Percentiles rank a stretch among this genome's conserved stretches.
These are phyloP conservation scores for Botrytis sinoallii DNA, from an alignment of 2,329 filamentous ascomycete genomes.

Conservation along the genomic window DNA sequence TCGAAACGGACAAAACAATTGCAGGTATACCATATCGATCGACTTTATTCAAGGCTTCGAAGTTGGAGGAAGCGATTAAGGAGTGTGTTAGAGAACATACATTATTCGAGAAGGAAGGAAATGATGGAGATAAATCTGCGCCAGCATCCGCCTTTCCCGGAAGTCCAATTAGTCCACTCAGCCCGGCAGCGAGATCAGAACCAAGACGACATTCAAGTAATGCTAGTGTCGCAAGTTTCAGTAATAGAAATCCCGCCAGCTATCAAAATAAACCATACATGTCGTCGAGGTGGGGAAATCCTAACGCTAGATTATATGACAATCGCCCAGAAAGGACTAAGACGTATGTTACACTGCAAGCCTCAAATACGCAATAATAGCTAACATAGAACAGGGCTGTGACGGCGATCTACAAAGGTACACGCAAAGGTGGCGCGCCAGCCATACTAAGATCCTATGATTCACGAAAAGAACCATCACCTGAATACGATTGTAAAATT, in stretches of 20 bases:
- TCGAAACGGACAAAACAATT: constrained; percentile 97
- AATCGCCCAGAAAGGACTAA: constrained; percentile 81
- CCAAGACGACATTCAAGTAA: constrained; percentile 67
- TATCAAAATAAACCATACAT: constrained; percentile 54
- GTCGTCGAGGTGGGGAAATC: constrained; percentile 67
- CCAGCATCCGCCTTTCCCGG: constrained; percentile 16
- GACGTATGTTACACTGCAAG: constrained; percentile 61
- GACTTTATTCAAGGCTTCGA: constrained; percentile 95
- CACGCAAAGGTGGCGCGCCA: constrained; percentile 62
- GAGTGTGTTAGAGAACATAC: constrained; percentile 87
- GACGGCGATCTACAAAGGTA: constrained; percentile 86
- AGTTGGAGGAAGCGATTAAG: constrained; percentile 88
- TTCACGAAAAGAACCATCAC: constrained; percentile 83
- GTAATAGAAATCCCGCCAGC: constrained; percentile 59
- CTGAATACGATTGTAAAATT: constrained; percentile 90
- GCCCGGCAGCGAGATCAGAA: constrained; percentile 33
- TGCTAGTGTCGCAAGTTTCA: constrained; percentile 79
- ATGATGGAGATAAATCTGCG: constrained; percentile 52
- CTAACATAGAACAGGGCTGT: constrained; percentile 64
- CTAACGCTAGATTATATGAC: constrained; percentile 86
- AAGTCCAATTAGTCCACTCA: constrained; percentile 45
- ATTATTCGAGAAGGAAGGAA: constrained; percentile 74
- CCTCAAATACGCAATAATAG: background rate
- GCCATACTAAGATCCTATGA: constrained; percentile 89
- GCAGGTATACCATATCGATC: constrained; percentile 91